Base-by-base conservation (phyloP, 139 green algal genomes). In the Chlorella ohadii region DNA sequence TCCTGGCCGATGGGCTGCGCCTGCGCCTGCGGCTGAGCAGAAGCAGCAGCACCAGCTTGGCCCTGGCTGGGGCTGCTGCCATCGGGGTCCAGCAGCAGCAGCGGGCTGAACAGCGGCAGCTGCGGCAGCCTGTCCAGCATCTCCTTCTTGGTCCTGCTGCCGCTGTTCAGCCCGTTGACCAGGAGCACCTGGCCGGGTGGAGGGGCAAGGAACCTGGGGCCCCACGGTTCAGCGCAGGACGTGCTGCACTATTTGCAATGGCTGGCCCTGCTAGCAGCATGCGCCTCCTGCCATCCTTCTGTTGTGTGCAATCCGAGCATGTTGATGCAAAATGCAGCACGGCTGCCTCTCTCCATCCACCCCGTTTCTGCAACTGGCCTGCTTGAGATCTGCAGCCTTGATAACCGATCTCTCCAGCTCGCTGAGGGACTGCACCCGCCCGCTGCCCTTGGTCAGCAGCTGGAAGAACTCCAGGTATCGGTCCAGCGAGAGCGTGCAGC, bases 341-440 rank as follows among this genome's bases (percentile, higher is more conserved):
- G n/a, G n/a, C n/a, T n/a, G n/a, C n/a, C n/a, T n/a, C n/a, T n/a
- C n/a, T n/a, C n/a, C n/a, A n/a, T 38, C 20, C 70, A 12, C 77
- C 17, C 77, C 15, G n/a, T n/a, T 36, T 33, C 57, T 38, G 19
- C 15, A 15, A 47, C 81, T 44, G 11, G n/a, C 65, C 70, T 78
- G 80, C 71, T 83, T 85, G 27, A 88, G 51, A 71, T 85, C 78
- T 16, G n/a, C n/a, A 4, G 77, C 44, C n/a, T 79, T 82, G 22
- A 86, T 20, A 11, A 84, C 67, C 22, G 59, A 63, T 0, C 31
- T 25, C 55, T 85, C 85, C 22, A 86, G 70, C 56, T 77, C 70
- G 0, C 20, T 57, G 27, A 86, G 59, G 17, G 16, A 13, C 44
- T 82, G 64, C 55, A 85, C 55, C n/a, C 39, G 27, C 4, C 85